Evolutionary conservation across 208 protist species (phyloP).

Genomic region (Leishmania major): DNA sequence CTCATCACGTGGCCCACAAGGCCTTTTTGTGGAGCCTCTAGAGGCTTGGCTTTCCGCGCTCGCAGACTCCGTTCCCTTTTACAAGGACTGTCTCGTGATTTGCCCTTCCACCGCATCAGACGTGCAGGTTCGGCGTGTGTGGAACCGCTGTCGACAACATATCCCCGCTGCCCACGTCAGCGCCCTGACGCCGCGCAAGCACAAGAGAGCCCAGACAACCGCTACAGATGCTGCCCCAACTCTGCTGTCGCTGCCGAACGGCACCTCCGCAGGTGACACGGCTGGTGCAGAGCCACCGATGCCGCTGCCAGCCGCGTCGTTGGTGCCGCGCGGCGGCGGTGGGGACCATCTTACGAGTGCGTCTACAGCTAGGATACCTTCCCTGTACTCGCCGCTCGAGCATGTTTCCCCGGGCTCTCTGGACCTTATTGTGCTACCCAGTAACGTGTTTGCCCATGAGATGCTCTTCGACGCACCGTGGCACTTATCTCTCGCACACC

Average conservation of each 20-base stretch:
- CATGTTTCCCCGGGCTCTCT: conserved; percentile 42
- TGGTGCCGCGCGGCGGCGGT: background rate
- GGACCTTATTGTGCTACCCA: conserved; percentile 74
- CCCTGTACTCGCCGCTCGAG: conserved; percentile 44
- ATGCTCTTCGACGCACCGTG: conserved; percentile 80
- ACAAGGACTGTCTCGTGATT: conserved; percentile 64
- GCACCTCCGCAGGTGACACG: background rate
- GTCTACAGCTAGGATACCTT: conserved; percentile 10
- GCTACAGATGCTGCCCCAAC: background rate
- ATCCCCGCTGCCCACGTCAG: conserved; percentile 51
- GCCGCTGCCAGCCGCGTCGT: background rate
- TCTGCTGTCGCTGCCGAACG: background rate
- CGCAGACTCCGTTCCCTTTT: conserved; percentile 77
- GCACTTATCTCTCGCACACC: conserved; percentile 79
- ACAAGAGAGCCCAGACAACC: background rate
- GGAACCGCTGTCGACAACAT: conserved; percentile 48
- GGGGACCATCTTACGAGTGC: background rate
- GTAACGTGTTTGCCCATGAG: conserved; percentile 77
- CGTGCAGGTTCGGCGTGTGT: conserved; percentile 29
- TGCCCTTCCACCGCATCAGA: conserved; percentile 47
- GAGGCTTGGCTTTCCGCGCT: conserved; percentile 78
- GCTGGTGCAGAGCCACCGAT: background rate
- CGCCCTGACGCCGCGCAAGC: conserved; percentile 16
- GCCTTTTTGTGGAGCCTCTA: conserved; percentile 62
- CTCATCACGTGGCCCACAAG: conserved; percentile 37